Conservation (phyloP, 352 stramenopile genomes). For the Globisporangium radiosum region DNA sequence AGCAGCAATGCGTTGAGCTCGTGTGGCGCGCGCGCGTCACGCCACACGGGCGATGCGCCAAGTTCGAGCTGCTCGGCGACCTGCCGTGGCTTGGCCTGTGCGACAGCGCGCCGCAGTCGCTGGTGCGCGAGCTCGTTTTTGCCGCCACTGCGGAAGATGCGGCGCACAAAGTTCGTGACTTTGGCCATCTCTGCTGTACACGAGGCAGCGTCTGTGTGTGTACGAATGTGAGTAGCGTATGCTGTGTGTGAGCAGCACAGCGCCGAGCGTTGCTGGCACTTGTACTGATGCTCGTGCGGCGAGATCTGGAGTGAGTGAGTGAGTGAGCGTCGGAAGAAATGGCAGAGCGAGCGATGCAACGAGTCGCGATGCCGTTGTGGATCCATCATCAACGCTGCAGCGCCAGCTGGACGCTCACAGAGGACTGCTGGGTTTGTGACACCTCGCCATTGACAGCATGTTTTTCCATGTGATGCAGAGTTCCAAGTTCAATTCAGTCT, state of each 20-base stretch:
- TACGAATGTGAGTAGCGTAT: not conserved
- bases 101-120: constrained; percentile 55
- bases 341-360: not conserved
- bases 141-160: constrained; percentile 26
- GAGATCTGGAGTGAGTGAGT: not conserved
- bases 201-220: not conserved
- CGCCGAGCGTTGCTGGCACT: too few relatives aligned
- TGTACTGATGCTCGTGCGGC: not conserved
- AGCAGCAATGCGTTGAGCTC: constrained; percentile 58
- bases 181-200: constrained; percentile 24
- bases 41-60: constrained; percentile 56
- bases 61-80: constrained; percentile 48
- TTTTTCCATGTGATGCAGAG: too few relatives aligned
- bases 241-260: too few relatives aligned
- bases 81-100: constrained; percentile 29
- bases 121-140: constrained; percentile 27
- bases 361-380: too few relatives aligned
- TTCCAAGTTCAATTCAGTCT: too few relatives aligned
- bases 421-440: too few relatives aligned
- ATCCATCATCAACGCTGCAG: not conserved
- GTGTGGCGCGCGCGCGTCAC: constrained; percentile 18
- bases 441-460: too few relatives aligned
- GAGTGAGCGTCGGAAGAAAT: not conserved
- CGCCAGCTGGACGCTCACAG: too few relatives aligned
- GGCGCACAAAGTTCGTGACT: constrained; percentile 37